A percentile compares a stretch with the other conserved stretches of the same genome.
These are phyloP conservation scores for Linum trigynum DNA, from an alignment of 345 rosid genomes.

Conservation along the genomic window DNA sequence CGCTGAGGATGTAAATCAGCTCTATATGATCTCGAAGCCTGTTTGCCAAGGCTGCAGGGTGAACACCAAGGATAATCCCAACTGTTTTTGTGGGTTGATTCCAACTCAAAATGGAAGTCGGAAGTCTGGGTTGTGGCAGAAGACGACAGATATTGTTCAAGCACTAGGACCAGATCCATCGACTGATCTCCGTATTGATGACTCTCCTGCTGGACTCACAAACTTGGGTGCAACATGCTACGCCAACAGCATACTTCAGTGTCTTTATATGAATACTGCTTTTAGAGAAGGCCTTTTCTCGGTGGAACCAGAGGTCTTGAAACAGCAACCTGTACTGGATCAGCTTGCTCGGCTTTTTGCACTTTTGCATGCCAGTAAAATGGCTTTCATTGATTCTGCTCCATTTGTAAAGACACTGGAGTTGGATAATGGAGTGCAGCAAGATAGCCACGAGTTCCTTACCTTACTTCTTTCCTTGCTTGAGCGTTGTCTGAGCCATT, in stretches of 20 bases:
- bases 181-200: slow-evolving; percentile 51
- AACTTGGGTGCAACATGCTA: slow-evolving; percentile 96
- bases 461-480: slow-evolving; percentile 89
- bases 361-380: slow-evolving; percentile 67
- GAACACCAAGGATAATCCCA: slow-evolving; percentile 85
- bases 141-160: slow-evolving; percentile 53
- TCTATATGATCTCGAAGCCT: slow-evolving; percentile 66
- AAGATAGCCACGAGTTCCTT: slow-evolving; percentile 95
- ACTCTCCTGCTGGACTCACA: slow-evolving; percentile 83
- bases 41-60: slow-evolving; percentile 92
- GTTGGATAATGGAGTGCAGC: slow-evolving; percentile 90
- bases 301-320: slow-evolving; percentile 63
- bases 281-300: slow-evolving; percentile 77
- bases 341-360: slow-evolving; percentile 85
- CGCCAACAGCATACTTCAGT: slow-evolving; percentile 95
- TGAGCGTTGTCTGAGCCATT: slow-evolving; percentile 70
- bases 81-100: slow-evolving; percentile 80
- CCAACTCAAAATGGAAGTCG: slow-evolving; percentile 81
- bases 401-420: slow-evolving; percentile 86
- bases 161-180: slow-evolving; percentile 64
- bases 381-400: slow-evolving; percentile 82
- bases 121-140: slow-evolving; percentile 91
- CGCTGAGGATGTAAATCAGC: slow-evolving; percentile 51
- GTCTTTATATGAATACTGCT: slow-evolving; percentile 72
- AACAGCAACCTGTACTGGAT: slow-evolving; percentile 71